A percentile compares a stretch with the other conserved stretches of the same genome.
Evolutionary conservation across 1,139 yeast species (phyloP).

Genomic region (Hansenula sp.): DNA sequence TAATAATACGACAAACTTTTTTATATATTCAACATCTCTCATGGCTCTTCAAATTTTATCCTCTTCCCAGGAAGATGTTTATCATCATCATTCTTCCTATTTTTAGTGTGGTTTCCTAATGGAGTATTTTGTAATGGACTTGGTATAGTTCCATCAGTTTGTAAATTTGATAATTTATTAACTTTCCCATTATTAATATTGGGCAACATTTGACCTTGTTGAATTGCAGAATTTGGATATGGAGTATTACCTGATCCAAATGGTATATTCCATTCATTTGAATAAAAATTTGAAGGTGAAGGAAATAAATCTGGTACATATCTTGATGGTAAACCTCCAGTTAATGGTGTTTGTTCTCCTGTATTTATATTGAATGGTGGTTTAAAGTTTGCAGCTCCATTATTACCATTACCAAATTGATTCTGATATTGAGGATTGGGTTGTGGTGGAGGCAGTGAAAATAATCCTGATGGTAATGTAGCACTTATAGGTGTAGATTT

Average conservation of each 20-base stretch:
- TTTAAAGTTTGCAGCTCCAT: slow-evolving; percentile 6
- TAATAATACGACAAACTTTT: not conserved
- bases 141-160: not conserved
- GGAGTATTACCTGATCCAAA: slow-evolving; percentile 26
- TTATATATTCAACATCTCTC: not conserved
- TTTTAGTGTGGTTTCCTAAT: not conserved
- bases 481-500: slow-evolving; percentile 26
- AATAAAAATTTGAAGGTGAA: slow-evolving; percentile 45
- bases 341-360: slow-evolving; percentile 47
- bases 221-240: slow-evolving; percentile 21
- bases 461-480: slow-evolving; percentile 23
- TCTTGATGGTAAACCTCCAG: slow-evolving; percentile 42
- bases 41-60: not conserved
- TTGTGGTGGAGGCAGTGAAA: slow-evolving; percentile 22
- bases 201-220: slow-evolving; percentile 2
- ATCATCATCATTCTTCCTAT: not conserved
- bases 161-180: not conserved
- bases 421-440: slow-evolving; percentile 11
- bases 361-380: slow-evolving; percentile 15
- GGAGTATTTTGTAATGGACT: slow-evolving; percentile 5
- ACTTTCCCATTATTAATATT: not conserved
- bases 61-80: not conserved
- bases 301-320: slow-evolving; percentile 54
- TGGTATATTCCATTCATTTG: slow-evolving; percentile 28
- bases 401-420: slow-evolving; percentile 9